phyloP scores from a whole-genome alignment of 352 stramenopile genomes.

The Phytophthora constricta region DNA sequence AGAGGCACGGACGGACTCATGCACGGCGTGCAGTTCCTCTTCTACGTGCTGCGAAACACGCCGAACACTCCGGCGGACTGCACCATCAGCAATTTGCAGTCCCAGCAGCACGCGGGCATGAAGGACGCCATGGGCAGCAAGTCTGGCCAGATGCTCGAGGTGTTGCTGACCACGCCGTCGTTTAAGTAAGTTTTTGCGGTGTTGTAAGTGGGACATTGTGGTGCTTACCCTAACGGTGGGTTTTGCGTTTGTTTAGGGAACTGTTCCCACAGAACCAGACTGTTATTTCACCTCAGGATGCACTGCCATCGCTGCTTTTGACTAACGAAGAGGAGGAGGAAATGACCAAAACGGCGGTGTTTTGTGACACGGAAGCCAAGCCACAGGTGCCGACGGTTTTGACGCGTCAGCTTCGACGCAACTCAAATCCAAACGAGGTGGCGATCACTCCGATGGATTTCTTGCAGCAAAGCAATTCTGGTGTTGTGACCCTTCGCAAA shows the following conservation, averaged over 20 bases:
- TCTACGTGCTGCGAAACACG: conserved; percentile 87
- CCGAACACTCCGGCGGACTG: conserved; percentile 84
- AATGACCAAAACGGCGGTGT: conserved; percentile 73
- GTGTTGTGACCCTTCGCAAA: conserved; percentile 70
- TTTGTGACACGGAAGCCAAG: conserved; percentile 72
- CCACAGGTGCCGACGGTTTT: conserved; percentile 71
- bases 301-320: conserved; percentile 58
- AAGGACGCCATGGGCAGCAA: conserved; percentile 88
- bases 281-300: conserved; percentile 41
- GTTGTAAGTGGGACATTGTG: conserved; percentile 2
- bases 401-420: conserved; percentile 54
- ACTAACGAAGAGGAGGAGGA: conserved; percentile 77
- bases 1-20: conserved; percentile 82
- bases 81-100: conserved; percentile 84
- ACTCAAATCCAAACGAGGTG: conserved; percentile 50
- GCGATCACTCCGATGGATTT: conserved; percentile 69
- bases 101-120: conserved; percentile 84
- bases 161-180: conserved; percentile 80
- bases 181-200: conserved; percentile 64
- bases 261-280: conserved; percentile 57
- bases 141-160: conserved; percentile 84
- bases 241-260: conserved; percentile 30
- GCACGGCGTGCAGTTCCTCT: conserved; percentile 88
- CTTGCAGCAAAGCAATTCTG: conserved; percentile 75
- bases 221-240: neutral